Conservation (phyloP, 495 filamentous ascomycete genomes). For the Penicillium ochrochloron region DNA sequence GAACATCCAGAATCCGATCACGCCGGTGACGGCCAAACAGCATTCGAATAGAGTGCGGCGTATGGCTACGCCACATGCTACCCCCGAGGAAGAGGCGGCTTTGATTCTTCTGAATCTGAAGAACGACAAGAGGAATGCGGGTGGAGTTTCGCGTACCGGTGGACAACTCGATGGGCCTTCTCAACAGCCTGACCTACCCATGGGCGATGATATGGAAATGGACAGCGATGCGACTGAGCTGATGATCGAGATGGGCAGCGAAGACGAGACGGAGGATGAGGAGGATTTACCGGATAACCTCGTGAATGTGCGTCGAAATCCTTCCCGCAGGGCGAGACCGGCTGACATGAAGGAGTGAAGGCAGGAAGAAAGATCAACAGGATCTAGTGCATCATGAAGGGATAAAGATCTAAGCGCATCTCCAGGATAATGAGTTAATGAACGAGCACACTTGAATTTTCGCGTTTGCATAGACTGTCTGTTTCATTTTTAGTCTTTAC, state of each 20-base stretch:
- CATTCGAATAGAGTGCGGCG: not conserved
- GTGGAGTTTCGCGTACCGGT: not conserved
- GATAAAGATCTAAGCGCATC: not conserved
- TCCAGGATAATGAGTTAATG: not conserved
- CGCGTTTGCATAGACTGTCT: constrained; percentile 5
- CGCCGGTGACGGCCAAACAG: not conserved
- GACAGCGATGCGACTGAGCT: constrained; percentile 4
- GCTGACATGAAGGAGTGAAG: constrained; percentile 11
- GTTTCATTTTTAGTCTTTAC: constrained; percentile 17
- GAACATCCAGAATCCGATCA: not conserved
- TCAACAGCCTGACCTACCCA: not conserved
- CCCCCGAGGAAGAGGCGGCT: not conserved
- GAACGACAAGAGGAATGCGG: not conserved
- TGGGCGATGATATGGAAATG: not conserved
- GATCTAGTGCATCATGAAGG: not conserved
- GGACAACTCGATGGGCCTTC: not conserved
- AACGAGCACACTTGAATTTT: not conserved
- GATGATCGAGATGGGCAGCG: not conserved
- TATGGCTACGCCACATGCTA: not conserved
- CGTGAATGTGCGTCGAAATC: constrained; percentile 11
- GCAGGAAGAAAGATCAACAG: not conserved
- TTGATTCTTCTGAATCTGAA: not conserved
- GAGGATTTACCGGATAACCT: not conserved
- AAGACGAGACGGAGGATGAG: not conserved
- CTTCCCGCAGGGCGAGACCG: constrained; percentile 11